Evolutionary conservation across 2,329 filamentous ascomycete genomes (phyloP).

Genomic region (Colletotrichum camelliae): DNA sequence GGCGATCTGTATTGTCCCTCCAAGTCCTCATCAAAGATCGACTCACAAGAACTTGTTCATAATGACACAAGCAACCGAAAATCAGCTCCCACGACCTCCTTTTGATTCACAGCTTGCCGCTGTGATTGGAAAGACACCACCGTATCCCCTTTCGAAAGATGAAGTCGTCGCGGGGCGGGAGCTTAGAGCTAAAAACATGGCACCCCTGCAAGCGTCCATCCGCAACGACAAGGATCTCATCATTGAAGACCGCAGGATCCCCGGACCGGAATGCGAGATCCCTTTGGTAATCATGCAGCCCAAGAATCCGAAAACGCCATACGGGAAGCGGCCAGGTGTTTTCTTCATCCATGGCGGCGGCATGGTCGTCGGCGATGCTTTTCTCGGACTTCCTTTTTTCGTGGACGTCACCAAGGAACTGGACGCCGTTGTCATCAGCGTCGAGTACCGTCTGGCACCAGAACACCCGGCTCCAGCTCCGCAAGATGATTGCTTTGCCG

Average conservation of each 20-base stretch:
- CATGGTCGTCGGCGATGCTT: slow-evolving; percentile 12
- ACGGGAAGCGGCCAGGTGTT: neutral
- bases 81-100: neutral
- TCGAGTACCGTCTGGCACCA: slow-evolving; percentile 53
- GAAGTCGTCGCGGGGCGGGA: neutral
- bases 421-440: slow-evolving; percentile 40
- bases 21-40: neutral
- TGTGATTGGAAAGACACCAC: neutral
- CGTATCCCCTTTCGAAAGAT: neutral
- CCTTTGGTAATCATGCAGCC: neutral
- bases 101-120: slow-evolving; percentile 5
- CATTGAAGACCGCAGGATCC: slow-evolving; percentile 1
- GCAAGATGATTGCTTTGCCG: slow-evolving; percentile 31
- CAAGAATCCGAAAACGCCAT: neutral
- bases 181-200: neutral
- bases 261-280: neutral
- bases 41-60: neutral
- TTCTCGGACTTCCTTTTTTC: neutral
- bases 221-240: neutral
- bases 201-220: neutral
- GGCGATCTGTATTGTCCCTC: neutral
- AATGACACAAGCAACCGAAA: neutral
- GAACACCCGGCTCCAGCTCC: slow-evolving; percentile 35
- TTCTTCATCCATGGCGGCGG: slow-evolving; percentile 11
- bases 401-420: neutral